A percentile compares a stretch with the other conserved stretches of the same genome.
These are phyloP conservation scores for Aspergillus sclerotialis DNA, from an alignment of 2,329 filamentous ascomycete species.

Conservation along the genomic window DNA sequence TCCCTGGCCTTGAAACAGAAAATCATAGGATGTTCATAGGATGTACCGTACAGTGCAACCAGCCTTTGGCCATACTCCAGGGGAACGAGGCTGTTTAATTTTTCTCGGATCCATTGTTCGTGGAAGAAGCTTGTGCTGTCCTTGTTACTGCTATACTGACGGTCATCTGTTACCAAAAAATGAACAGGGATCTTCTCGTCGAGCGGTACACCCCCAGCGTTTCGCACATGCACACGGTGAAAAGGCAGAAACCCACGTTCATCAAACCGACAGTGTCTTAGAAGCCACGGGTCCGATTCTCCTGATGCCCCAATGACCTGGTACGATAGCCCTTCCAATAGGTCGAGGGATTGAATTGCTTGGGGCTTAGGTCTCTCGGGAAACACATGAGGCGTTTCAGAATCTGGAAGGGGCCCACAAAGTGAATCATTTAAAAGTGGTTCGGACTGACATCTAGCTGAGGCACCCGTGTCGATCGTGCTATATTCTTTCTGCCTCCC, in stretches of 20 bases:
- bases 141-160: slow-evolving; percentile 7
- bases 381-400: no score
- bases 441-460: no score
- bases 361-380: slow-evolving; percentile 5
- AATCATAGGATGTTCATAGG: background rate
- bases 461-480: no score
- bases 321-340: slow-evolving; percentile 14
- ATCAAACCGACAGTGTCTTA: slow-evolving; percentile 24
- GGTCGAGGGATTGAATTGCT: slow-evolving; percentile 16
- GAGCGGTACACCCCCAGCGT: slow-evolving; percentile 22
- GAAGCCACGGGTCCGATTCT: slow-evolving; percentile 27
- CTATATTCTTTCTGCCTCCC: no score
- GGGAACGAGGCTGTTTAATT: slow-evolving; percentile 7
- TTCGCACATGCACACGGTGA: slow-evolving; percentile 22
- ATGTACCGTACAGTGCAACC: slow-evolving; percentile 7
- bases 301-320: slow-evolving; percentile 22
- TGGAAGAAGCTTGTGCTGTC: slow-evolving; percentile 5
- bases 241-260: slow-evolving; percentile 18
- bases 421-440: no score
- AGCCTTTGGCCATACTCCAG: slow-evolving; percentile 7
- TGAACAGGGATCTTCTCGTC: slow-evolving; percentile 21
- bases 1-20: no score
- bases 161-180: slow-evolving; percentile 9
- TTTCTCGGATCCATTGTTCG: slow-evolving; percentile 1
- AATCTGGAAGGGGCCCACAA: no score